Evolutionary conservation across 192 early-diverging fungal species (phyloP).

Genomic region (Podochytrium sp.): DNA sequence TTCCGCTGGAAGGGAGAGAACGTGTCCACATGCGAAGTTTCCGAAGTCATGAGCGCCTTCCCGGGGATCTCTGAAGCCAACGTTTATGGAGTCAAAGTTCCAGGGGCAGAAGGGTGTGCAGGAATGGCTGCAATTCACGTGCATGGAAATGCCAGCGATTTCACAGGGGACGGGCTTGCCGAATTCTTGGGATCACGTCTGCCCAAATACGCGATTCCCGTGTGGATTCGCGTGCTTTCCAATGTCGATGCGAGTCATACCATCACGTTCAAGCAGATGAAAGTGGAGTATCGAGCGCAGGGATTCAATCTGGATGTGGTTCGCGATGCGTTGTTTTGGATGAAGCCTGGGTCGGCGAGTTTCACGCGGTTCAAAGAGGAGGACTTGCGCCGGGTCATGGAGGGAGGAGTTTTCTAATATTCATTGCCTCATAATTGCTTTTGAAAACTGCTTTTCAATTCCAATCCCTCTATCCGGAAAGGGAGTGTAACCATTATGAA

Average conservation of each 20-base stretch:
- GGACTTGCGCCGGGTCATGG: neutral
- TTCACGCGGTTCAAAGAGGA: neutral
- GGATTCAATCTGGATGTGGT: constrained; percentile 32
- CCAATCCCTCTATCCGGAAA: no score
- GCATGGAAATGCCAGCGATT: constrained; percentile 11
- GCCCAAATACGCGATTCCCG: constrained; percentile 68
- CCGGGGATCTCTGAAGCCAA: constrained; percentile 61
- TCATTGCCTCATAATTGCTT: no score
- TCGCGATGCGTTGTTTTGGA: constrained; percentile 26
- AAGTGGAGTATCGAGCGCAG: constrained; percentile 31
- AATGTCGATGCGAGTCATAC: constrained; percentile 23
- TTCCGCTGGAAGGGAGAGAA: constrained; percentile 66
- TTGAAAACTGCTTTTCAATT: no score
- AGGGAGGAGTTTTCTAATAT: neutral
- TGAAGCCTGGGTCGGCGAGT: neutral
- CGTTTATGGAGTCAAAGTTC: constrained; percentile 67
- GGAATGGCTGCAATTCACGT: constrained; percentile 70
- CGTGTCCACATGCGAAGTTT: constrained; percentile 61
- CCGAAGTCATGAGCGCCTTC: constrained; percentile 53
- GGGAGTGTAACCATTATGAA: no score
- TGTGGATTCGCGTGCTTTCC: constrained; percentile 61
- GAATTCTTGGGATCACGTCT: constrained; percentile 40
- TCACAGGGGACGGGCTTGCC: constrained; percentile 46
- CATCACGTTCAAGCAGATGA: constrained; percentile 42
- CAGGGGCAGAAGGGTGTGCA: constrained; percentile 62